Conservation (phyloP, 345 rosid genomes). For the Hibiscus tridactylites region DNA sequence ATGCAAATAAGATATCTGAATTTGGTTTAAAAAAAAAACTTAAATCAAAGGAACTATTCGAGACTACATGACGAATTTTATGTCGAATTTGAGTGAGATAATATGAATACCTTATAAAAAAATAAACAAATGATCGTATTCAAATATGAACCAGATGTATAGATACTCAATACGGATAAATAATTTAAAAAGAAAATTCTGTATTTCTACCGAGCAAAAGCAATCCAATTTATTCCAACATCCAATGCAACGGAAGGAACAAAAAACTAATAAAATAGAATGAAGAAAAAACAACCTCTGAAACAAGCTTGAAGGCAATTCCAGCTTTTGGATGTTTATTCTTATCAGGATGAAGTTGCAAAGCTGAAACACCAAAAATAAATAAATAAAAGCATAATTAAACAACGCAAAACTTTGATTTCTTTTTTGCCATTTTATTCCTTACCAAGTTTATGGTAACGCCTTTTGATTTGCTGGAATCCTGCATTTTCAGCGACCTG, state of each 20-base stretch:
- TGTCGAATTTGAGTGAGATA: too few species aligned
- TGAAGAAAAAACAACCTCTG: constrained; percentile 49
- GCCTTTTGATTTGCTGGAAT: constrained; percentile 47
- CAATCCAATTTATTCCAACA: not conserved
- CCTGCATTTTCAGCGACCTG: constrained; percentile 72
- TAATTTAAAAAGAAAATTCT: too few species aligned
- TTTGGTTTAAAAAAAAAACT: too few species aligned
- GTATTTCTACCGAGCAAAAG: too few species aligned
- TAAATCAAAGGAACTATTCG: too few species aligned
- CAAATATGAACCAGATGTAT: too few species aligned
- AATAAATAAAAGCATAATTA: not conserved
- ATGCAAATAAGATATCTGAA: too few species aligned
- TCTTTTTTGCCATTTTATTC: not conserved
- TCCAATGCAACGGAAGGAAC: not conserved
- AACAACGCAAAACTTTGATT: not conserved
- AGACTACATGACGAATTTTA: too few species aligned
- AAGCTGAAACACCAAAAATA: constrained; percentile 32
- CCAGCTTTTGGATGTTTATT: constrained; percentile 80
- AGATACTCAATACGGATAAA: too few species aligned
- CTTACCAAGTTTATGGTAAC: constrained; percentile 72
- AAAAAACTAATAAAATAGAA: not conserved
- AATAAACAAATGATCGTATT: too few species aligned
- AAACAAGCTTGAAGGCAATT: constrained; percentile 82
- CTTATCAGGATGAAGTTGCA: constrained; percentile 95
- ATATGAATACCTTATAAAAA: too few species aligned